Evolutionary conservation across 2,329 filamentous ascomycete genomes (phyloP), one percentile per base, ranked within the genome.

Genomic region (Aspergillus japonicus): DNA sequence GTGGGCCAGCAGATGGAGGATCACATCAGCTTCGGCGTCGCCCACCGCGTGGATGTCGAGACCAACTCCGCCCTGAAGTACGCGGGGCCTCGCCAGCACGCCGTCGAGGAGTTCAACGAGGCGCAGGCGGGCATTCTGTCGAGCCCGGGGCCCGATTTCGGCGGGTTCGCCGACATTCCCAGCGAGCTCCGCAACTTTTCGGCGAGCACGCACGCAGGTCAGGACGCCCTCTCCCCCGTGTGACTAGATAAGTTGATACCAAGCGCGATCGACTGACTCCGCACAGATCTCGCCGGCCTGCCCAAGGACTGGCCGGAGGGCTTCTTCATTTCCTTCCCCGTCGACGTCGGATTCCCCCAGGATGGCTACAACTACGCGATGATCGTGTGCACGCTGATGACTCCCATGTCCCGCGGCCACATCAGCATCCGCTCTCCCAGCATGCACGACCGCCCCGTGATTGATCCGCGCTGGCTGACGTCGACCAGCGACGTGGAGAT

Each of bases 401-500:
- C 78, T 0, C 77, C 79, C 4, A 57, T 74, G 0, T 81, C 78
- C 0, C 75, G 77, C 0, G 81, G 81, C 5, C 80, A 70, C 50
- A 70, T 83, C 2, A 77, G 74, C 0, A 71, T 83, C 33, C 53
- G 53, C 1, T 76, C 73, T 0, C 47, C 64, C 26, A 66, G 71
- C 12, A 72, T 70, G 1, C 57, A 62, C 1, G 71, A 74, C 12
- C 60, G 60, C 1, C 80, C 81, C 0, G 62, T 76, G 21, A 75
- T 82, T 61, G 71, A 81, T 64, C 77, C 79, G 1, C 77, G 77
- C 62, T 83, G 74, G 70, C 68, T 82, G 4, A 69, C 70, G 2
- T 64, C 74, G 29, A 69, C 70, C 16, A 66, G 71, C 1, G 81
- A 83, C 44, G 57, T 71, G 24, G 77, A 80, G 11, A 68, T 82